A percentile compares a stretch with the other conserved stretches of the same genome.
Conservation (phyloP, 2,329 filamentous ascomycete species). For the Hysterium pulicare region DNA sequence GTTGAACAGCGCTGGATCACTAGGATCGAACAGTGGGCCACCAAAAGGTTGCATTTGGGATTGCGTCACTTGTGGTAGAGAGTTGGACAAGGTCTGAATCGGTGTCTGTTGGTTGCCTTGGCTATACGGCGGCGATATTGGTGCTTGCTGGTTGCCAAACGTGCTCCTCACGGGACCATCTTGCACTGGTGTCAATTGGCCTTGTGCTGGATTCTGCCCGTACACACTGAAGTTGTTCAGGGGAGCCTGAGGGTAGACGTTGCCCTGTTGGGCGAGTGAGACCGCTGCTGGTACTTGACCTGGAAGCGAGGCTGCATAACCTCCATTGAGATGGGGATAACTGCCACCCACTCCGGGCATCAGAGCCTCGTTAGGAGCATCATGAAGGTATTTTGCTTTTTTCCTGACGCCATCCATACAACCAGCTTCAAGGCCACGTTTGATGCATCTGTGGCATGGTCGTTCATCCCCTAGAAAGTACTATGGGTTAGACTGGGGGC, state of each 20-base stretch:
- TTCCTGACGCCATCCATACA: conserved; percentile 97
- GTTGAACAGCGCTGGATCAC: conserved; percentile 89
- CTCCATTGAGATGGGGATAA: conserved; percentile 54
- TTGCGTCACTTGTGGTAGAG: conserved; percentile 38
- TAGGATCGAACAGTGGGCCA: conserved; percentile 74
- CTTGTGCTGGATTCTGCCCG: conserved; percentile 35
- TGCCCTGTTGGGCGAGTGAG: conserved; percentile 31
- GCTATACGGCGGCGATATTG: conserved; percentile 70
- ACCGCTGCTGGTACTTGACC: conserved; percentile 23
- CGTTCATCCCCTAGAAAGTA: conserved; percentile 76
- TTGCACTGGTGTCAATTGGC: conserved; percentile 41
- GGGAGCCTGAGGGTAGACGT: conserved; percentile 43
- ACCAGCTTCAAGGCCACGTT: conserved; percentile 82
- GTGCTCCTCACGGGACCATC: conserved; percentile 45
- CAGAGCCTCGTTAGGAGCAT: conserved; percentile 85
- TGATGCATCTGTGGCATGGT: conserved; percentile 90
- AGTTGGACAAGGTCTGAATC: conserved; percentile 49
- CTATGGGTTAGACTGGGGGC: conserved; percentile 28
- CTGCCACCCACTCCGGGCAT: conserved; percentile 78
- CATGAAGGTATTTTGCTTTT: conserved; percentile 98
- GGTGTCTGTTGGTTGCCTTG: conserved; percentile 49
- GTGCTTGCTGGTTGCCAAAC: conserved; percentile 67
- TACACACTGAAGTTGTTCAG: conserved; percentile 39
- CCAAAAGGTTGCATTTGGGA: conserved; percentile 47
- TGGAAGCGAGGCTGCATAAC: conserved; percentile 39